Percentiles rank a stretch among this genome's conserved stretches.
These are phyloP conservation scores for Aciculosporium take DNA, from an alignment of 2,329 filamentous ascomycete species.

Conservation along the genomic window DNA sequence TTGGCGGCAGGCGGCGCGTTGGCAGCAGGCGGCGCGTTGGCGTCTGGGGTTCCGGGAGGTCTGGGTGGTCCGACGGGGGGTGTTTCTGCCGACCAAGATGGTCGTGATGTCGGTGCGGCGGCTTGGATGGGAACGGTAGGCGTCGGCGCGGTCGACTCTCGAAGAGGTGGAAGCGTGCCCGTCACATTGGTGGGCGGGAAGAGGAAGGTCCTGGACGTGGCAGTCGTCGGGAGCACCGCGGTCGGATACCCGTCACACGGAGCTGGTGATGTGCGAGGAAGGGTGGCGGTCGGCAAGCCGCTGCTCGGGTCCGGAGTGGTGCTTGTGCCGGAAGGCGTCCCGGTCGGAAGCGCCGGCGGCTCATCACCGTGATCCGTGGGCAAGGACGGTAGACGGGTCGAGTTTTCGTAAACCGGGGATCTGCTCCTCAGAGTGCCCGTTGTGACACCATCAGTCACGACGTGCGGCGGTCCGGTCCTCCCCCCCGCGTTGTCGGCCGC, in stretches of 20 bases:
- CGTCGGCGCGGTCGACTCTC: no score
- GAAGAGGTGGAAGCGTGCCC: background rate
- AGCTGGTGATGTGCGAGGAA: background rate
- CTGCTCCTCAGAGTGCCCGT: background rate
- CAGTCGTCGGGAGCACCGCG: background rate
- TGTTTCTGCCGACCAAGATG: conserved; percentile 2
- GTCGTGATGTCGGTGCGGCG: background rate
- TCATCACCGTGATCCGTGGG: background rate
- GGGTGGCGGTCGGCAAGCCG: no score
- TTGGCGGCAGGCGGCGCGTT: conserved; percentile 19
- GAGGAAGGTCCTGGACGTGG: background rate
- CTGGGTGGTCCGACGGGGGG: conserved; percentile 7
- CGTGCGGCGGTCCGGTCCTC: background rate
- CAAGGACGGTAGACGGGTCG: background rate
- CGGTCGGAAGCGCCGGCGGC: background rate
- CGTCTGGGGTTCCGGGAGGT: conserved; percentile 23
- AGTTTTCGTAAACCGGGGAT: background rate
- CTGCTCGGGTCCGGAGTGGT: no score
- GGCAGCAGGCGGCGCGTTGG: conserved; percentile 28
- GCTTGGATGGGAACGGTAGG: background rate
- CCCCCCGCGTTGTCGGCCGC: background rate
- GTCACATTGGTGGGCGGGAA: background rate
- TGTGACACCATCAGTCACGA: background rate
- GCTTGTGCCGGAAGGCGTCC: background rate
- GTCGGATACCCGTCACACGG: background rate